Evolutionary conservation across 768 basidiomycete species (phyloP), one percentile per base, ranked within the genome.

Genomic region (Mycena albidolilacea): DNA sequence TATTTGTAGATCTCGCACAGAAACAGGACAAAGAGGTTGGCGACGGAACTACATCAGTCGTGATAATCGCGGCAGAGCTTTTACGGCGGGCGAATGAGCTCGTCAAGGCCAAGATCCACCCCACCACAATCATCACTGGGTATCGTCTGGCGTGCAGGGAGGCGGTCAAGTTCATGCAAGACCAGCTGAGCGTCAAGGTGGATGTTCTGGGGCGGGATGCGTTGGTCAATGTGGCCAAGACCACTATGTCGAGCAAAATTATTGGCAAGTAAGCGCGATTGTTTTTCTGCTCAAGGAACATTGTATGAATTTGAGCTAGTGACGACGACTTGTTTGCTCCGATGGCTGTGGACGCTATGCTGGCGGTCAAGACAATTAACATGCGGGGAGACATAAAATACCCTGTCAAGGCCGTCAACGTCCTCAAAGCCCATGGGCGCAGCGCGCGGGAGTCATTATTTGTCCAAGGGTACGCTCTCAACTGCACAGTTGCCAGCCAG

Each of bases 1-100:
- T 99, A 74, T 96, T 99, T 76, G 97, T 99, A 59, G 97, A 98
- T 83, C 94, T 99, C 57, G 97, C 98, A 2, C 97, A 99, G 84
- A 98, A 99, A 79, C 97, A 99, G 83, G 98, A 99, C 83, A 98
- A 97, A 81, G 98, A 99, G 84, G 98, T 99, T 11, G 98, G 98
- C 46, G 98, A 99, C 85, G 98, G 98, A 15, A 99, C 98, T 9
- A 99, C 98, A 3, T 98, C 97, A 30, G 98, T 99, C 54, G 98
- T 99, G 60, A 95, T 99, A 77, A 90, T 99, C 80, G 97, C 97
- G 66, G 97, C 98, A n/a, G 98, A 98, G 82, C 90, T 99, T 58
- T 88, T 99, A 76, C 93, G 95, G 73, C 91, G 98, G 66, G 98
- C 97, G 67, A 99, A 99, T 81, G 98, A 99, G 81, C 92, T 99